A percentile compares a stretch with the other conserved stretches of the same genome.
These are phyloP conservation scores for Dictyostelium brefeldianum DNA, from an alignment of 78 protist species.

Conservation along the genomic window DNA sequence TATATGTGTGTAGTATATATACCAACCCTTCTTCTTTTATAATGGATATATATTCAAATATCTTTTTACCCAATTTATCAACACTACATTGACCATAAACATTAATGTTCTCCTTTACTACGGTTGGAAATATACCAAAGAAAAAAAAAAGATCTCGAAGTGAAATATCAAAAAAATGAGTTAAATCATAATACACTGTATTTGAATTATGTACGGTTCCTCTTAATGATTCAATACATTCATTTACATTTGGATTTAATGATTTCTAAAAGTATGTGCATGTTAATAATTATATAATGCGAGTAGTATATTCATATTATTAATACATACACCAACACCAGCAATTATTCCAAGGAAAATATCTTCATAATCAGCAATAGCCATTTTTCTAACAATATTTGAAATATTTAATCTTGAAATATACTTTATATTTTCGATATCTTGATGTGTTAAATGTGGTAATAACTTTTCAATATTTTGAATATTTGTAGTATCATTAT, in stretches of 20 bases:
- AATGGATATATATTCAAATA: not conserved
- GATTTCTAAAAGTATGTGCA: not conserved
- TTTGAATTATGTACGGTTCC: not conserved
- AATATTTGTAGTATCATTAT: not conserved
- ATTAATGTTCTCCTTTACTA: not conserved
- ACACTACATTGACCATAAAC: not conserved
- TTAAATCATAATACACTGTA: not conserved
- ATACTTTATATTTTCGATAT: not conserved
- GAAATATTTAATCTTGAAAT: not conserved
- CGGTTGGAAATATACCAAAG: not conserved
- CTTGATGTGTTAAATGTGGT: conserved; percentile 2
- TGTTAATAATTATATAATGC: not conserved
- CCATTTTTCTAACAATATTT: not conserved
- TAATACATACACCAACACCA: not conserved
- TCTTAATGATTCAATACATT: not conserved
- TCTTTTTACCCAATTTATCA: not conserved
- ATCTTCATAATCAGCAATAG: not conserved
- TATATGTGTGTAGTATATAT: too few relatives aligned
- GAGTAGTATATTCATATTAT: too few relatives aligned
- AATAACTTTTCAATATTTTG: not conserved
- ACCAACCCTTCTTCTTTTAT: not conserved
- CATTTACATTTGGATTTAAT: not conserved
- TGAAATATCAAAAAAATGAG: not conserved
- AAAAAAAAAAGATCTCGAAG: not conserved
- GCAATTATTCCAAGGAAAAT: not conserved